Base-by-base conservation (phyloP, 305 asterid species). In the Fraxinus floribunda region DNA sequence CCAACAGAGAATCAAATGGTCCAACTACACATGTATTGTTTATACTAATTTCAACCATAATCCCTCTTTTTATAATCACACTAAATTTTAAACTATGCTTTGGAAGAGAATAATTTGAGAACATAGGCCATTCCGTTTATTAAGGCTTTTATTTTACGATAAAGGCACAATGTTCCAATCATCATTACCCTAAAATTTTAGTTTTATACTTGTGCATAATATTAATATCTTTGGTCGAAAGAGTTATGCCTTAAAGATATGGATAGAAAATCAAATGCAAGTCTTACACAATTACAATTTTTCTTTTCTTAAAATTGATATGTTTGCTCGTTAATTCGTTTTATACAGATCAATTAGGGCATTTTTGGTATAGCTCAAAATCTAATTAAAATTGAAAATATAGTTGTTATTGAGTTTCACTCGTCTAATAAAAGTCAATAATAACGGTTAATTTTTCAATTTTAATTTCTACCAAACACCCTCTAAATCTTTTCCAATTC, bases 11-110 rank as follows among this genome's bases (percentile, higher is more conserved):
- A 81, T 81, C 30, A 77, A 26, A 79, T 85, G 83, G 83, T 70
- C 84, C 83, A 35, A 79, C 62, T 72, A 76, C 75, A 83, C 68
- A 84, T 81, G 86, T 80, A 76, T 46, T 75, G 15, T 82, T 35
- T 66, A 32, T 34, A 64, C 32, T 36, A 6, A 30, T 79, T 46
- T 32, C 55, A 32, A 70, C 11, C 38, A 52, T 36, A 26, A 71
- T 83, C 60, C 38, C 20, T 39, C 10, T 46, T 68, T 77, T 49
- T 71, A 46, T 24, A 1, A 76, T 15, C 30, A 52, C 32, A 77
- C 39, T 24, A 22, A 24, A 64, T 24, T 10, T 24, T 29, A 13
- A 66, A 70, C 22, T 70, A 77, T 49, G 39, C 7, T 46, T 5
- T 49, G 5, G 16, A 18, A 5, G 71, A 52, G 29, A 77, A 77